Evolutionary conservation across 2,329 filamentous ascomycete species (phyloP), one percentile per base, ranked within the genome.

Genomic region (Fusarium pilosicola): DNA sequence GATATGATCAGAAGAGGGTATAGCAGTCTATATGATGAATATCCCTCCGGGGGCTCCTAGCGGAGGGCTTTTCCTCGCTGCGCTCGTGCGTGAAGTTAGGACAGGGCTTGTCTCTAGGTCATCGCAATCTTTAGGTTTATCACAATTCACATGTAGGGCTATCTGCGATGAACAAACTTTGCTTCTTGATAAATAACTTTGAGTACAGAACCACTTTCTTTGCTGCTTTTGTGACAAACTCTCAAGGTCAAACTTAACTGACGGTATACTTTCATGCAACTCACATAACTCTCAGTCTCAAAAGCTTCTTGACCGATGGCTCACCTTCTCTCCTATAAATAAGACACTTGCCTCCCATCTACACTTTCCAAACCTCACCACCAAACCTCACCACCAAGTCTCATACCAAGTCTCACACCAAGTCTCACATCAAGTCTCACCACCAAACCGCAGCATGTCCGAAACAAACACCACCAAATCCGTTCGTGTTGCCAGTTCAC

Each of bases 1-100:
- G 76, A n/a, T 77, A 75, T 34, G 76, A 77, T 38, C 74, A 70
- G n/a, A 77, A 66, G 61, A 71, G 75, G n/a, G 38, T 6, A 14
- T 49, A 51, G 6, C 20, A 2, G 22, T 30, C 20, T 9, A 8
- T n/a, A n/a, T 22, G 26, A 0, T 12, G 0, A 6, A 32, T 7
- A 14, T 17, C 32, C 49, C 49, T 52, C 49, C 49, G 49, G 49
- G 49, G 49, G 49, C 49, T 38, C 49, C 49, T 54, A 7, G 49
- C 49, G 49, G 49, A 54, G 49, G 17, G 49, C 49, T 13, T 3
- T 7, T 0, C 2, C 49, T 54, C 49, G 49, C 49, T 52, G 0
- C 49, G 49, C 49, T 52, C 83, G 18, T 84, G 13, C 2, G 39
- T 41, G 22, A 15, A 10, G 9, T 9, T 13, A 5, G 42, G n/a